Conservation (phyloP, 2,329 filamentous ascomycete genomes). For the Fusarium setosum region DNA sequence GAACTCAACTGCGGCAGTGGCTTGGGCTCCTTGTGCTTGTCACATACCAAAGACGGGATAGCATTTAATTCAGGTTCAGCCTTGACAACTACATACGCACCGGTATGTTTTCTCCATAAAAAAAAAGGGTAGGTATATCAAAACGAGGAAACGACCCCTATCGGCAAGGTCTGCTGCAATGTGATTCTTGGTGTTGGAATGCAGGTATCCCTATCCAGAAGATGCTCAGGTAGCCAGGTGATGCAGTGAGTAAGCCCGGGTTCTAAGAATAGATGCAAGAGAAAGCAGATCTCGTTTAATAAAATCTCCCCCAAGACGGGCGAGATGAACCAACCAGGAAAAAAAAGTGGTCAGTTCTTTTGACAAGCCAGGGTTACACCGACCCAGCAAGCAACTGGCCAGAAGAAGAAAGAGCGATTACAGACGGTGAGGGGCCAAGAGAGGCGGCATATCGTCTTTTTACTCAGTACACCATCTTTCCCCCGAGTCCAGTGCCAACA, state of each 20-base stretch:
- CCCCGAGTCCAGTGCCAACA: not conserved
- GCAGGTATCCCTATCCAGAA: not conserved
- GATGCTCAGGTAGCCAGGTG: not conserved
- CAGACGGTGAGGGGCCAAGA: too few species aligned
- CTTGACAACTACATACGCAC: too few species aligned
- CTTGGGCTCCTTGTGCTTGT: not conserved
- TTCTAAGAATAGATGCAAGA: constrained; percentile 28
- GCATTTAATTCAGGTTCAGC: not conserved
- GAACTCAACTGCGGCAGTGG: not conserved
- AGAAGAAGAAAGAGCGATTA: not conserved
- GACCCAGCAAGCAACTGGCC: constrained; percentile 3
- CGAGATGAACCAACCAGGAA: constrained; percentile 17
- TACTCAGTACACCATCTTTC: not conserved
- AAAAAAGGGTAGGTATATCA: too few species aligned
- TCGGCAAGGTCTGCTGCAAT: not conserved
- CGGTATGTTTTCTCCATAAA: too few species aligned
- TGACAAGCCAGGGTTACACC: constrained; percentile 18
- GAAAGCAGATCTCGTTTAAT: constrained; percentile 12
- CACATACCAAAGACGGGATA: constrained; percentile 19
- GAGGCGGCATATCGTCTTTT: too few species aligned
- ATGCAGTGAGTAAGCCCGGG: not conserved
- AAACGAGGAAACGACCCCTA: too few species aligned
- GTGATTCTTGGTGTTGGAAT: constrained; percentile 21
- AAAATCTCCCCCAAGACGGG: not conserved
- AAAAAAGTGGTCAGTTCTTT: not conserved